Percentiles rank a stretch among this genome's conserved stretches.
Conservation (phyloP, 805 yeast genomes). For the Yarrowia osloensis region DNA sequence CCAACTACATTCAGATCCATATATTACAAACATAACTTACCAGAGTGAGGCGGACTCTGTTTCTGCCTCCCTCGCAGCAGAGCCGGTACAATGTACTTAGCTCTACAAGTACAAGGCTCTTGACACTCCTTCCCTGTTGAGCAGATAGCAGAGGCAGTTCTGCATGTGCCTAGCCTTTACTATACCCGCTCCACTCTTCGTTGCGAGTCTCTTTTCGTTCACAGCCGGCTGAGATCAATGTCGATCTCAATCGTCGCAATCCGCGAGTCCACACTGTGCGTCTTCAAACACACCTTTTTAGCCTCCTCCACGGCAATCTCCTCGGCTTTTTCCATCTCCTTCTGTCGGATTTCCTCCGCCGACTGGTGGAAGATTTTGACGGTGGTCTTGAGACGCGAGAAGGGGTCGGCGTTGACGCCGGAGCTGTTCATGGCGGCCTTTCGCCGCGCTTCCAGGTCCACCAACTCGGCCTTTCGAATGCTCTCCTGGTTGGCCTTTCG, state of each 20-base stretch:
- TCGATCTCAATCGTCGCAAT: constrained; percentile 17
- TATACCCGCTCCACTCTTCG: not conserved
- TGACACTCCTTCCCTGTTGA: too few relatives aligned
- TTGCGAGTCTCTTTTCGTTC: too few relatives aligned
- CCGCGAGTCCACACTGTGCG: not conserved
- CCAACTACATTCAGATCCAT: not conserved
- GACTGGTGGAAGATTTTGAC: constrained; percentile 73
- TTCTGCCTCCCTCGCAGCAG: not conserved
- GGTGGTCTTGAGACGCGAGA: constrained; percentile 83
- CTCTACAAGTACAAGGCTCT: too few relatives aligned
- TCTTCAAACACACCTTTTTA: constrained; percentile 14
- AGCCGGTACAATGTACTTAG: too few relatives aligned
- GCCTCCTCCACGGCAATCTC: constrained; percentile 6
- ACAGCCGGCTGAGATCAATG: not conserved
- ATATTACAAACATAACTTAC: constrained; percentile 5
- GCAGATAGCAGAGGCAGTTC: not conserved
- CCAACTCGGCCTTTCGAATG: constrained; percentile 76
- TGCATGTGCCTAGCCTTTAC: not conserved
- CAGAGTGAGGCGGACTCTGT: not conserved
- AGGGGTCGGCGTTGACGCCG: constrained; percentile 65
- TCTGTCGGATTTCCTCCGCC: constrained; percentile 49
- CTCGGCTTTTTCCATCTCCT: constrained; percentile 40
- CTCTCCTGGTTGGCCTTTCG: constrained; percentile 75
- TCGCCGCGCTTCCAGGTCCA: constrained; percentile 58
- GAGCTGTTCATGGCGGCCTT: constrained; percentile 41